These are phyloP conservation scores for Hemileccinum impolitum DNA, from an alignment of 768 basidiomycete genomes.

Conservation along the genomic window DNA sequence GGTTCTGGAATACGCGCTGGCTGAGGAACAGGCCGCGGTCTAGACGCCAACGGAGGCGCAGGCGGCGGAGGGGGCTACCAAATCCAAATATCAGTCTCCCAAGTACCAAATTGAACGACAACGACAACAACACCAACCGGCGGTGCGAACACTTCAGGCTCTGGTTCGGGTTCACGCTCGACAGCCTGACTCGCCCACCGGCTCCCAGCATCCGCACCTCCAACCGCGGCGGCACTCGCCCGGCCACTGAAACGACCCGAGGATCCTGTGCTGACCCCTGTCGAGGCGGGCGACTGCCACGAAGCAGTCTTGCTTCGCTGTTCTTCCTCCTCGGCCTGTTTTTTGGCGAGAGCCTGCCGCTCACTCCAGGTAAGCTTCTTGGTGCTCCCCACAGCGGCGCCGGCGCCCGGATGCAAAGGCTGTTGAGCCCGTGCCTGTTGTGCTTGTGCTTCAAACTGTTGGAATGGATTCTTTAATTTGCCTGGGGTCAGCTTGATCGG, in stretches of 20 bases:
- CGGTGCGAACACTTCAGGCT: conserved; percentile 28
- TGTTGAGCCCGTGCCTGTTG: conserved; percentile 32
- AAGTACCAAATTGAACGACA: neutral
- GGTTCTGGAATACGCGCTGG: conserved; percentile 17
- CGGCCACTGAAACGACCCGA: conserved; percentile 36
- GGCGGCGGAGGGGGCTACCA: conserved; percentile 29
- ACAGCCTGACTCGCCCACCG: conserved; percentile 16
- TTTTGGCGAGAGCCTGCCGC: conserved; percentile 87
- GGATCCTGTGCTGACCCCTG: conserved; percentile 35
- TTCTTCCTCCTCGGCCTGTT: conserved; percentile 78
- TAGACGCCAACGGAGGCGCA: conserved; percentile 16
- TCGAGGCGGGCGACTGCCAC: conserved; percentile 37
- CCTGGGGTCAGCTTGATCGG: conserved; percentile 87
- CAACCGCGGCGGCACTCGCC: conserved; percentile 29
- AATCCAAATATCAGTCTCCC: conserved; percentile 1
- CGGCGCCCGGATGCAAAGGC: conserved; percentile 18
- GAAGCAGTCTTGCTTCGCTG: conserved; percentile 56
- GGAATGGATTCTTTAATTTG: conserved; percentile 84
- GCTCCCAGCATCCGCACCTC: conserved; percentile 31
- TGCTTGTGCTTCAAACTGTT: conserved; percentile 53
- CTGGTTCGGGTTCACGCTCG: conserved; percentile 18
- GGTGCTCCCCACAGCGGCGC: conserved; percentile 30
- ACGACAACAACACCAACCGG: conserved; percentile 27
- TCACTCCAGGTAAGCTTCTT: conserved; percentile 95
- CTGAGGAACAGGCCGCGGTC: conserved; percentile 20